Evolutionary conservation across 192 early-diverging fungal species (phyloP), one percentile per base, ranked within the genome.

Genomic region (Martensiomyces pterosporus): DNA sequence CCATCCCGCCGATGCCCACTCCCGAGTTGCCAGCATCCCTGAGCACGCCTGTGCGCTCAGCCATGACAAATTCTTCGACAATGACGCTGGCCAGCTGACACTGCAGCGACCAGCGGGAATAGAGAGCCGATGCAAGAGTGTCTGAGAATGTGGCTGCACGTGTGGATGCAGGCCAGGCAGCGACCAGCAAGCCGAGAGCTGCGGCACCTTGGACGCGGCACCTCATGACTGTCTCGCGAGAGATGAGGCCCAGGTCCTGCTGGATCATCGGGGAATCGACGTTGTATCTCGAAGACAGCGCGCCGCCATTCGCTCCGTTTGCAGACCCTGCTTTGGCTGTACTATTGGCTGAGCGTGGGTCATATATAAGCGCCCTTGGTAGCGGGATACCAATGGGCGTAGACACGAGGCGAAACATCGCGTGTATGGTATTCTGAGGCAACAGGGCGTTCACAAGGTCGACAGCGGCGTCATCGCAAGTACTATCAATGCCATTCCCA

Each of bases 261-360:
- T 80, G 73, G 19, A 91, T 67, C 93, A 99, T 97, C 14, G 89
- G 88, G 29, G 80, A 67, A 54, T 99, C 96, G 24, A 97, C 78
- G 55, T 93, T 92, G 55, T 90, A 62, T 59, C 68, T 66, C 23
- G 43, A 23, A n/a, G 43, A 24, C 26, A 3, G 22, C 21, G 16
- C 8, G 8, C 14, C 22, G 22, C 14, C 39, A 41, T 41, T 14
- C 6, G 39, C 39, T 8, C 7, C 14, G 6, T 12, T 5, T n/a
- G n/a, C n/a, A n/a, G n/a, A 33, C 42, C 12, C 37, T 14, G 24
- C 19, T 9, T 38, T 14, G 38, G 23, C 24, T 6, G 22, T 14
- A 29, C 24, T 38, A 15, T 9, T 21, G 25, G 15, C 26, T 15
- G 22, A 17, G 10, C 27, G 43, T 10, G 32, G 24, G 34, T 40